phyloP scores from a whole-genome alignment of 2,329 filamentous ascomycete genomes.

The Neopestalotiopsis sp. region DNA sequence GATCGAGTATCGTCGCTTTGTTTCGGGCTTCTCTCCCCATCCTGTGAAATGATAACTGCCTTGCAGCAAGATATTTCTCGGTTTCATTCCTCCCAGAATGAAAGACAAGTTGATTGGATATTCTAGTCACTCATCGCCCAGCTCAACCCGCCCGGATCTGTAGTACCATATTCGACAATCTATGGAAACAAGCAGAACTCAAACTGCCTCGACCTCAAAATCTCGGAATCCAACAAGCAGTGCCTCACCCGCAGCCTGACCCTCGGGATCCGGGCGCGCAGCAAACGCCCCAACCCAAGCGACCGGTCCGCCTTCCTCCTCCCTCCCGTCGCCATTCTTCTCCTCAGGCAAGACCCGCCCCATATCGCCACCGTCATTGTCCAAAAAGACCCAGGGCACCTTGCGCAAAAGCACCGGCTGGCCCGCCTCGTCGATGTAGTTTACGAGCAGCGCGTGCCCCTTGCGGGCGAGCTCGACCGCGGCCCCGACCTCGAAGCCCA shows the following conservation, averaged over 20 bases:
- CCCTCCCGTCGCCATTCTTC: background rate
- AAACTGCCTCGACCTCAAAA: background rate
- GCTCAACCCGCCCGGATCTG: too few relatives aligned
- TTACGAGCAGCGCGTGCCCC: slow-evolving; percentile 5
- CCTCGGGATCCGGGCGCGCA: slow-evolving; percentile 9
- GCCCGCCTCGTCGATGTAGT: background rate
- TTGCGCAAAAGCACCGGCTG: background rate
- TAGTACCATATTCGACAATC: too few relatives aligned
- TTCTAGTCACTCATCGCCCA: too few relatives aligned
- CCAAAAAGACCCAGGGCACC: slow-evolving; percentile 5
- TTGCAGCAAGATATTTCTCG: too few relatives aligned
- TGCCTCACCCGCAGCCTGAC: background rate
- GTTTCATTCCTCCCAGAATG: too few relatives aligned
- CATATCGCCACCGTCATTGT: background rate
- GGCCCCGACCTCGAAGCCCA: background rate
- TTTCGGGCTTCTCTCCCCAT: too few relatives aligned
- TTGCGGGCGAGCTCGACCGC: slow-evolving; percentile 1
- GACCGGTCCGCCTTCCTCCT: background rate
- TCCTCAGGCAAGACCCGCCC: background rate
- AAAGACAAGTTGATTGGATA: too few relatives aligned
- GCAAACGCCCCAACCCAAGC: slow-evolving; percentile 8
- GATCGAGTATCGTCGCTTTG: too few relatives aligned
- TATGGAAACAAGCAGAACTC: background rate
- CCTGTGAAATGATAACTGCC: background rate
- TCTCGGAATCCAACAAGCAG: background rate